Evolutionary conservation across 768 basidiomycete genomes (phyloP), one percentile per base, ranked within the genome.

Genomic region (Suillus discolor): DNA sequence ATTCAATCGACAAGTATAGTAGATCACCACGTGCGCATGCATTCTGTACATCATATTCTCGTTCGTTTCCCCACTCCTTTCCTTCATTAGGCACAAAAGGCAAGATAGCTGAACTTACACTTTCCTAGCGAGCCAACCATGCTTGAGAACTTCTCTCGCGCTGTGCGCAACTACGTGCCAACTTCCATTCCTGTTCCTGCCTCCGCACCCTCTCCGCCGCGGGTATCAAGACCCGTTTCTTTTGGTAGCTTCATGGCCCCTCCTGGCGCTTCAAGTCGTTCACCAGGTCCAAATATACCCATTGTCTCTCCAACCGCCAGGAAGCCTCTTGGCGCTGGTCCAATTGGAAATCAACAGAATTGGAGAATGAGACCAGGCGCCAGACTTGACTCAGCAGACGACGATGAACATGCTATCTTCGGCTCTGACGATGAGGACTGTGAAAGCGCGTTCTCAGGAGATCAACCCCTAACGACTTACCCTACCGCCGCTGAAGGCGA

Each of bases 101-200:
- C 20, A 20, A 61, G 28, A 36, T 61, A 67, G 68, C 73, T 76
- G 60, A 75, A 25, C 54, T 41, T 1, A 18, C 3, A 45, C n/a
- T 18, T 25, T 57, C 67, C 41, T 71, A 86, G 84, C n/a, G 82
- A 80, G 66, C 81, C 81, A 11, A 81, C 84, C 0, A 79, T 84
- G 64, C 77, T 87, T 23, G 84, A 85, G 73, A 79, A 78, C 28
- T 78, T 88, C 67, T 84, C 86, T 12, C 82, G 83, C 23, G 81
- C 85, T 12, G 77, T 88, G 34, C 83, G 85, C 55, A 81, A 78
- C 67, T 87, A 87, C 63, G 83, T 86, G 9, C 87, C 85, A 4
- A 78, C 82, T 20, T 82, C 83, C 9, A 83, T 86, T 61, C 77
- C 83, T 16, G 81, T 86, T 36, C 81, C 85, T 1, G 73, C 78